These are phyloP conservation scores for Auriscalpium microsporum DNA, from an alignment of 768 basidiomycete species.

Conservation along the genomic window DNA sequence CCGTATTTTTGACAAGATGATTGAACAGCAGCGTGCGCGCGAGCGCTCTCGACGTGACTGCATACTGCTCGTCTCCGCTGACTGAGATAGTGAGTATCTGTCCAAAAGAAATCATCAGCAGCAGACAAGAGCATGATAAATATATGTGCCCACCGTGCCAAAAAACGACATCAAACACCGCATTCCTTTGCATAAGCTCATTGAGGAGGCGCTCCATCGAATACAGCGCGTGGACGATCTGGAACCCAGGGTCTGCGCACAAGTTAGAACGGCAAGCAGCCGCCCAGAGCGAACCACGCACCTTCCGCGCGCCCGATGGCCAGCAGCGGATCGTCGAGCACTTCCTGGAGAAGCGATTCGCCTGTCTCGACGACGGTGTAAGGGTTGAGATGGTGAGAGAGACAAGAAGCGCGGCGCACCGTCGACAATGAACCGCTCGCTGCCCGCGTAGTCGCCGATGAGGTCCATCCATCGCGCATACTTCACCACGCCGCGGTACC, in stretches of 20 bases:
- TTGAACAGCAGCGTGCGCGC: slow-evolving; percentile 44
- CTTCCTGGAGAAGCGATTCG: slow-evolving; percentile 49
- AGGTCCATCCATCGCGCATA: slow-evolving; percentile 57
- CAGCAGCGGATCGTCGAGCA: slow-evolving; percentile 54
- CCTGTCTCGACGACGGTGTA: slow-evolving; percentile 29
- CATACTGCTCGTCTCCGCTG: slow-evolving; percentile 29
- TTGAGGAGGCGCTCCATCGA: slow-evolving; percentile 43
- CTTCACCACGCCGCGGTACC: slow-evolving; percentile 31
- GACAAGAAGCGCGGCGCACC: slow-evolving; percentile 28
- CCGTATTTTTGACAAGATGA: slow-evolving; percentile 28
- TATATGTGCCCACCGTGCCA: slow-evolving; percentile 37
- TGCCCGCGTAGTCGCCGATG: slow-evolving; percentile 62
- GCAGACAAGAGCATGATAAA: not conserved
- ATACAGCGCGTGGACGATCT: slow-evolving; percentile 53
- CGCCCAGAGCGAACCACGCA: slow-evolving; percentile 17
- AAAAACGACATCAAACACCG: slow-evolving; percentile 57
- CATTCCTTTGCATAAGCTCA: slow-evolving; percentile 40
- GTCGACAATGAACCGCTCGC: slow-evolving; percentile 57
- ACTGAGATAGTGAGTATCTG: slow-evolving; percentile 39
- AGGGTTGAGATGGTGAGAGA: not conserved
- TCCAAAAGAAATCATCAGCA: not conserved
- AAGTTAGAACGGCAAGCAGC: not conserved
- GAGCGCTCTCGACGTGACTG: slow-evolving; percentile 39
- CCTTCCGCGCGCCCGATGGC: slow-evolving; percentile 43
- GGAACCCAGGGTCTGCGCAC: slow-evolving; percentile 43